Percentiles rank a stretch among this genome's conserved stretches.
These are phyloP conservation scores for Talaromyces sp. DNA, from an alignment of 2,329 filamentous ascomycete species.

Conservation along the genomic window DNA sequence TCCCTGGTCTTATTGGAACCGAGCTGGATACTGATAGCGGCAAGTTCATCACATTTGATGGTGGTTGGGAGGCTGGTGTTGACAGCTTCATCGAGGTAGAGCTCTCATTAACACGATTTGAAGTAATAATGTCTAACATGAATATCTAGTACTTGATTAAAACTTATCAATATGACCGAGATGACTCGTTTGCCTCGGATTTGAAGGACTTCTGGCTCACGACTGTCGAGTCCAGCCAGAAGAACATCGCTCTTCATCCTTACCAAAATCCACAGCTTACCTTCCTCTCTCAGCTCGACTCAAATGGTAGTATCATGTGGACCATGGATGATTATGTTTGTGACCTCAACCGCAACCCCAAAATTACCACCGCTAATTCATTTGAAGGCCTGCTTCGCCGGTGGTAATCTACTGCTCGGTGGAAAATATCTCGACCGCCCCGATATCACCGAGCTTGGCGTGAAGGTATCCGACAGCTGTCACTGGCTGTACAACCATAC, in stretches of 20 bases:
- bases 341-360: background rate
- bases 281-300: conserved; percentile 23
- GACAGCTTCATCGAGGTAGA: conserved; percentile 28
- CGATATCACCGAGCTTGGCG: conserved; percentile 30
- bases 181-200: conserved; percentile 7
- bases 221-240: conserved; percentile 19
- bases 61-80: conserved; percentile 25
- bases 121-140: no score
- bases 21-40: conserved; percentile 24
- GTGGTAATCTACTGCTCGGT: conserved; percentile 25
- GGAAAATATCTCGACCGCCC: conserved; percentile 24
- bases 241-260: conserved; percentile 22
- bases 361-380: background rate
- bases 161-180: conserved; percentile 23
- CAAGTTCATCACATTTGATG: conserved; percentile 25
- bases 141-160: conserved; percentile 30
- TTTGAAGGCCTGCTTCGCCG: conserved; percentile 25
- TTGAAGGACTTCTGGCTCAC: conserved; percentile 25
- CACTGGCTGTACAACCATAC: conserved; percentile 35
- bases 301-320: conserved; percentile 23
- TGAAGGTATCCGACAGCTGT: conserved; percentile 31
- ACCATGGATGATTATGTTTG: conserved; percentile 26
- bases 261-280: conserved; percentile 23
- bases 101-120: no score
- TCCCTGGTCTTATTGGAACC: conserved; percentile 25